Conservation (phyloP, 805 yeast species). For the Metschnikowia vanudenii region DNA sequence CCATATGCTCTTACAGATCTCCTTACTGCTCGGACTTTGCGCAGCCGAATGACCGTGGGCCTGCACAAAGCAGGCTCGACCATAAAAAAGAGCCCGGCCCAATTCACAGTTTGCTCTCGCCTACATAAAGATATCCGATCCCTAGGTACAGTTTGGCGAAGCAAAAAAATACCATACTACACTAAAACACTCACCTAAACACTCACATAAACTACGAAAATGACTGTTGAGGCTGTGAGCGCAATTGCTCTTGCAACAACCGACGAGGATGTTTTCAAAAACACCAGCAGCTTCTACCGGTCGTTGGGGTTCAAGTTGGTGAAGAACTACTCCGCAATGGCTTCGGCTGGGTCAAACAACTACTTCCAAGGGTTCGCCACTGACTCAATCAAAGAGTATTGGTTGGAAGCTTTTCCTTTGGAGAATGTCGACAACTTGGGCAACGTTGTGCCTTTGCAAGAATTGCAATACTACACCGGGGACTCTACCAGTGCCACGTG, state of each 20-base stretch:
- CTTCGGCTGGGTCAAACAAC: constrained; percentile 21
- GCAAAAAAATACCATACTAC: background rate
- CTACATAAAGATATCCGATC: constrained; percentile 1
- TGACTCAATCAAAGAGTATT: constrained; percentile 66
- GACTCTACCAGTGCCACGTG: constrained; percentile 31
- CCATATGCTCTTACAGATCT: constrained; percentile 9
- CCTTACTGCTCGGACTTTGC: constrained; percentile 16
- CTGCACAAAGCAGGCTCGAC: constrained; percentile 8
- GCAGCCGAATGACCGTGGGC: constrained; percentile 15
- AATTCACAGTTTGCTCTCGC: constrained; percentile 3
- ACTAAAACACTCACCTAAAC: too few species aligned
- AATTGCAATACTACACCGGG: constrained; percentile 37
- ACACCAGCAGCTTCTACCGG: constrained; percentile 55
- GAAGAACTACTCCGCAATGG: constrained; percentile 57
- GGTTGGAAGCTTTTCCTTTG: constrained; percentile 70
- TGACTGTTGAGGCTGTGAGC: constrained; percentile 38
- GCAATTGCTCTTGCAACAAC: constrained; percentile 62
- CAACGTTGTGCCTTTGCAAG: constrained; percentile 41
- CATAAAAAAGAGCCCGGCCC: constrained; percentile 4
- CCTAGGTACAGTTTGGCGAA: background rate
- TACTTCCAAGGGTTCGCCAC: constrained; percentile 54
- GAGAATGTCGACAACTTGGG: constrained; percentile 36
- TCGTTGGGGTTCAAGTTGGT: constrained; percentile 59
- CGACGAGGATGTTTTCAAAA: constrained; percentile 44
- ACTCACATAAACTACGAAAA: background rate